Percentiles rank a stretch among this genome's conserved stretches.
Evolutionary conservation across 2,329 filamentous ascomycete species (phyloP).

Genomic region (Claviceps purpurea): DNA sequence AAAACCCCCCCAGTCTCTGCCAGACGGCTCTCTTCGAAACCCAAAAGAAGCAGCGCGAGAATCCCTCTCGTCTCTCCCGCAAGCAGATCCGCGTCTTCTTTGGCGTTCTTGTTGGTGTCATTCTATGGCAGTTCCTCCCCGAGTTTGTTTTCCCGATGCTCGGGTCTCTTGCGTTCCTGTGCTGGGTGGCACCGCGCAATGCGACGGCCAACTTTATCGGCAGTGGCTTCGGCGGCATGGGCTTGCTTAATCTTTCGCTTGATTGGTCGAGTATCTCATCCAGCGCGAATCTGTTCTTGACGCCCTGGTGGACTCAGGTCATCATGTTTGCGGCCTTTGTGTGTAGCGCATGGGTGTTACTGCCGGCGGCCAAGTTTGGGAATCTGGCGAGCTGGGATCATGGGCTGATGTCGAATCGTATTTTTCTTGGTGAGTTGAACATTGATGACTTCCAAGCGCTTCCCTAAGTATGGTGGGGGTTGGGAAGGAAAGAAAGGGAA

Average conservation of each 20-base stretch:
- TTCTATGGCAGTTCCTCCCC: conserved; percentile 48
- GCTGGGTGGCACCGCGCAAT: conserved; percentile 49
- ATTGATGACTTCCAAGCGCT: no score
- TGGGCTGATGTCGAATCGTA: conserved; percentile 43
- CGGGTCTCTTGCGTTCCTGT: conserved; percentile 46
- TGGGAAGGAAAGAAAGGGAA: no score
- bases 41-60: conserved; percentile 36
- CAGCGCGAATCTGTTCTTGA: conserved; percentile 36
- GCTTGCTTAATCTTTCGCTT: conserved; percentile 43
- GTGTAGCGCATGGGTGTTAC: conserved; percentile 42
- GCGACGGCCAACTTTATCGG: conserved; percentile 46
- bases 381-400: conserved; percentile 36
- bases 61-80: conserved; percentile 32
- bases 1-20: conserved; percentile 19
- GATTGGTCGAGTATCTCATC: conserved; percentile 49
- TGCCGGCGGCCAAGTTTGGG: conserved; percentile 47
- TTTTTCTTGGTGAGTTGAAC: conserved; percentile 25
- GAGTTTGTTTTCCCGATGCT: conserved; percentile 48
- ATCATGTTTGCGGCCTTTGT: conserved; percentile 41
- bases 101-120: conserved; percentile 34
- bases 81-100: conserved; percentile 47
- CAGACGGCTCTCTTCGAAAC: conserved; percentile 48
- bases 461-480: no score
- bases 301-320: conserved; percentile 46
- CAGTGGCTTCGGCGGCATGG: conserved; percentile 48